A percentile compares a stretch with the other conserved stretches of the same genome.
These are phyloP conservation scores for Teunomyces pallodes DNA, from an alignment of 805 yeast genomes.

Conservation along the genomic window DNA sequence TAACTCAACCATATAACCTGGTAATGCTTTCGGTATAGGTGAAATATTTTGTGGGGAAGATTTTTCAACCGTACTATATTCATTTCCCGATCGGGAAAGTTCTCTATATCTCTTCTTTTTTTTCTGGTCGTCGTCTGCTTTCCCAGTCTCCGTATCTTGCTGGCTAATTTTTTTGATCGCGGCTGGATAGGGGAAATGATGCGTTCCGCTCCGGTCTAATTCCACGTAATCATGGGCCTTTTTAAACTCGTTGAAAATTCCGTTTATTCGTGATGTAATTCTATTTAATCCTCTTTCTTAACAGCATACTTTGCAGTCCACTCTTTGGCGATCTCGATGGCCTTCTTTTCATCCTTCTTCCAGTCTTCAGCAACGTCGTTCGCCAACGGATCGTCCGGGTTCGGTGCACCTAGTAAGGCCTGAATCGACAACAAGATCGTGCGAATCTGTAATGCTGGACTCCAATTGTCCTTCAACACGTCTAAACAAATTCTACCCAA, in stretches of 20 bases:
- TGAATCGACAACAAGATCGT: conserved; percentile 89
- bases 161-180: neutral
- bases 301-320: conserved; percentile 68
- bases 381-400: conserved; percentile 97
- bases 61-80: no score
- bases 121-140: neutral
- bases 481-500: conserved; percentile 94
- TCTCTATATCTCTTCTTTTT: neutral
- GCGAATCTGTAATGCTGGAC: conserved; percentile 94
- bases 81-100: neutral
- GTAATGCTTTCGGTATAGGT: no score
- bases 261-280: neutral
- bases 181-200: neutral
- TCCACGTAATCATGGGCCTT: no score
- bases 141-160: neutral
- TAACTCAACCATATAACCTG: no score
- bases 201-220: neutral
- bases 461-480: conserved; percentile 93
- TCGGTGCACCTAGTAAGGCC: conserved; percentile 92
- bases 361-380: conserved; percentile 97
- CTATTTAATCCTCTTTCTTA: neutral
- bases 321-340: conserved; percentile 74
- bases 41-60: no score
- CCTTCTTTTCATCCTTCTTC: conserved; percentile 80
- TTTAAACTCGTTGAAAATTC: neutral